Conservation (phyloP, 2,329 filamentous ascomycete species). For the Neurospora crassa region DNA sequence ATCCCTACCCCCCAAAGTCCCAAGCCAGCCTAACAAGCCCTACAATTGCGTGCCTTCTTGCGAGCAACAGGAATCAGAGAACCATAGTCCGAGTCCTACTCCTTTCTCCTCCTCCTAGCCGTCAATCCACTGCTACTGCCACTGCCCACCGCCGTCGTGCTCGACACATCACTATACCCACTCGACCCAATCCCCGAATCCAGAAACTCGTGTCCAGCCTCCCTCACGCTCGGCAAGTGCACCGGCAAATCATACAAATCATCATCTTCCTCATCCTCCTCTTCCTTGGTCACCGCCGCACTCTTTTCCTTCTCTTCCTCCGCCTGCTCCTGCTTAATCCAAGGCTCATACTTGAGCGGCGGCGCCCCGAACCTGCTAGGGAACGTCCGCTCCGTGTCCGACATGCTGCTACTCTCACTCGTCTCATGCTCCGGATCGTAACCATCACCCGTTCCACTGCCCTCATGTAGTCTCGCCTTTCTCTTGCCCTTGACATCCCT, state of each 20-base stretch:
- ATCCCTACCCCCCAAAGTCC: background rate
- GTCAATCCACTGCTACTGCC: constrained; percentile 3
- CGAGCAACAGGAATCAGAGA: background rate
- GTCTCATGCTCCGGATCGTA: constrained; percentile 22
- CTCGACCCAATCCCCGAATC: constrained; percentile 15
- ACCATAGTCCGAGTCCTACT: background rate
- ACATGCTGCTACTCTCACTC: constrained; percentile 21
- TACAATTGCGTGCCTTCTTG: background rate
- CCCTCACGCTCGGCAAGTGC: constrained; percentile 6
- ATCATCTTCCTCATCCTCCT: constrained; percentile 35
- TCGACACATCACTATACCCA: constrained; percentile 7
- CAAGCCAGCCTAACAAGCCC: background rate
- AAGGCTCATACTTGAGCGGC: constrained; percentile 29
- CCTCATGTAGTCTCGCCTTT: background rate
- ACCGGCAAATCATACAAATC: constrained; percentile 6
- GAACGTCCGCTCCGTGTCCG: constrained; percentile 35
- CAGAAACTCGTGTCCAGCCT: constrained; percentile 7
- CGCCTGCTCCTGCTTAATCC: constrained; percentile 23
- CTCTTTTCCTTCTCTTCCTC: constrained; percentile 17
- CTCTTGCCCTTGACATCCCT: constrained; percentile 10
- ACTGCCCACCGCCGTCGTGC: constrained; percentile 5
- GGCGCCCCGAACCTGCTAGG: constrained; percentile 32
- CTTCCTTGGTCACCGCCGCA: constrained; percentile 11
- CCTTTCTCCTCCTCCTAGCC: background rate
- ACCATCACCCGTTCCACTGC: constrained; percentile 5